Evolutionary conservation across 352 stramenopile species (phyloP), one percentile per base, ranked within the genome.

Genomic region (Pseudoperonospora humuli): DNA sequence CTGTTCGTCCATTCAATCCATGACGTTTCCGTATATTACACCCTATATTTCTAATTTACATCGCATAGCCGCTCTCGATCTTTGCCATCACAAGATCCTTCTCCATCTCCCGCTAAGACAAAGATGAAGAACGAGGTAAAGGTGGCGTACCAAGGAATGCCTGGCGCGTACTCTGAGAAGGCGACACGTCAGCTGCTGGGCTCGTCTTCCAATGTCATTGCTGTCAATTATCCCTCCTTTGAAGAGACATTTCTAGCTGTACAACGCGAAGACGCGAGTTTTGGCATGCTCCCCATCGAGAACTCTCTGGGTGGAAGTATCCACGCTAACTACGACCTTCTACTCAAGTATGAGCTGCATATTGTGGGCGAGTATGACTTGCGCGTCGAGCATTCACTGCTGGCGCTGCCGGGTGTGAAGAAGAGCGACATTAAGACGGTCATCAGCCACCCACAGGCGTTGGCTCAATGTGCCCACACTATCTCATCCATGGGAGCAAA

Each of bases 131-230:
- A 46, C 33, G 70, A 74, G 45, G 75, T 97, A 41, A 89, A 91
- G 70, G 75, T 98, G 20, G 82, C 89, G 48, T 98, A 97, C 67
- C 94, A 98, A 71, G 96, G 96, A 38, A 92, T 97, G 64, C 84
- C 94, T 19, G 96, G 96, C 19, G 95, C 94, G 1, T 99, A 98
- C 74, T 98, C 91, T 14, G 93, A 99, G 79, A 98, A 98, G 63
- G 90, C 94, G 8, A 86, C 95, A 31, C 72, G 91, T 11, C 88
- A 98, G 64, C 68, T 98, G 3, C 64, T 98, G 8, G 72, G 70
- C 20, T 41, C 57, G 17, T 69, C 65, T 2, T 27, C 70, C 43
- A 65, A 75, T 28, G 78, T 95, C 23, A 67, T 95, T 18, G 48
- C 85, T 10, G 74, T 85, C 39, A 54, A 54, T n/a, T 64, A 64